These are phyloP conservation scores for Quercus alba DNA, from an alignment of 306 rosid species.

Conservation along the genomic window DNA sequence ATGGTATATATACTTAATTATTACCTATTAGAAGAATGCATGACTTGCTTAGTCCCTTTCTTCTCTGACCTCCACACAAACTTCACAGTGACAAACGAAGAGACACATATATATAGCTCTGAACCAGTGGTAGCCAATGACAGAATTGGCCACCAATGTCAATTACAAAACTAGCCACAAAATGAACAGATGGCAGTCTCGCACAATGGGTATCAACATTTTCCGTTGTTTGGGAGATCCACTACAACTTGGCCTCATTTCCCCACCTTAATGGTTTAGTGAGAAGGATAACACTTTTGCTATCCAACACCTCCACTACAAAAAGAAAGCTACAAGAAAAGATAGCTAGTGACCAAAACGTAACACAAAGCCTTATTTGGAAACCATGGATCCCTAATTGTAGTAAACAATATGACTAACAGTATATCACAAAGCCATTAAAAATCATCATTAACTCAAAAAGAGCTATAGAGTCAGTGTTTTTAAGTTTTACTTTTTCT, in stretches of 20 bases:
- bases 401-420: too few relatives aligned
- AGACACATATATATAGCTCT: conserved; percentile 5
- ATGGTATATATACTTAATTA: neutral
- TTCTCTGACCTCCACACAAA: conserved; percentile 21
- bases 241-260: too few relatives aligned
- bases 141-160: neutral
- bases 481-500: too few relatives aligned
- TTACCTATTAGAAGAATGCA: conserved; percentile 90
- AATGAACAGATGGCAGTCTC: conserved; percentile 13
- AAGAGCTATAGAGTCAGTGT: too few relatives aligned
- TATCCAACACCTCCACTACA: neutral
- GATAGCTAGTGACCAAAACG: neutral
- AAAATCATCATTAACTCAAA: too few relatives aligned
- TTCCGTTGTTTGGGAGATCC: too few relatives aligned
- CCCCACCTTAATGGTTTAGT: too few relatives aligned
- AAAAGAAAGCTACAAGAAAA: neutral
- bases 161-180: neutral
- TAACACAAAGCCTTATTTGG: neutral
- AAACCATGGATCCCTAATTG: too few relatives aligned
- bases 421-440: too few relatives aligned
- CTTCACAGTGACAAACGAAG: neutral
- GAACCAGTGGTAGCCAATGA: neutral
- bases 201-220: neutral
- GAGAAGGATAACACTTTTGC: too few relatives aligned
- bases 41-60: conserved; percentile 48